phyloP scores from a whole-genome alignment of 1,139 yeast genomes.

The Debaryomyces robertsiae region DNA sequence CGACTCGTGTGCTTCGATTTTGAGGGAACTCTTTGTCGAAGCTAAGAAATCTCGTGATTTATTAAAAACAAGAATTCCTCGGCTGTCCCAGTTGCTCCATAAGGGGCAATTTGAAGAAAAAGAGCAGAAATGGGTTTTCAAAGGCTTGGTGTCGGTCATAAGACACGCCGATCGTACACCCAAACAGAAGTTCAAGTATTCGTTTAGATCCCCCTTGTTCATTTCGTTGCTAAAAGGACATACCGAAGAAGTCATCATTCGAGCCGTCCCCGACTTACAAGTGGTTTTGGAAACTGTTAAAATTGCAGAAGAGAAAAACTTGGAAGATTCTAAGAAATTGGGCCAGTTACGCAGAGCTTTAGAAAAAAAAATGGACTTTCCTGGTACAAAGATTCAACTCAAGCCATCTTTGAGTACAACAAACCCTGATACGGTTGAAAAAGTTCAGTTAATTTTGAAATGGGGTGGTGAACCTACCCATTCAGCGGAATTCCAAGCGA shows the following conservation, averaged over 20 bases:
- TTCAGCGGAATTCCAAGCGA: constrained; percentile 92
- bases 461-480: constrained; percentile 99
- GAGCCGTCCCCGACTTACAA: constrained; percentile 83
- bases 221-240: constrained; percentile 90
- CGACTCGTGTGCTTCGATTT: constrained; percentile 76
- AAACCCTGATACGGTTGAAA: constrained; percentile 71
- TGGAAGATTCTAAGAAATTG: constrained; percentile 81
- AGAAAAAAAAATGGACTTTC: constrained; percentile 84
- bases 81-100: constrained; percentile 37
- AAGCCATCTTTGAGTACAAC: constrained; percentile 79
- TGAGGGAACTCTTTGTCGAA: constrained; percentile 70
- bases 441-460: constrained; percentile 91
- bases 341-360: constrained; percentile 77
- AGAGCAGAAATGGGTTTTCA: constrained; percentile 95
- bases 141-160: constrained; percentile 87
- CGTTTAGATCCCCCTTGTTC: constrained; percentile 85
- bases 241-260: constrained; percentile 90
- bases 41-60: constrained; percentile 52
- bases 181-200: constrained; percentile 96
- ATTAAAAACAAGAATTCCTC: constrained; percentile 43
- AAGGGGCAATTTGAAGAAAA: constrained; percentile 66
- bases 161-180: constrained; percentile 99
- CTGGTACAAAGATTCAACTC: constrained; percentile 95
- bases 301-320: constrained; percentile 72
- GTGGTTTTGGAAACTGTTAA: constrained; percentile 85